Conservation (phyloP, 2,329 filamentous ascomycete genomes). For the Zopfia rhizophila region DNA sequence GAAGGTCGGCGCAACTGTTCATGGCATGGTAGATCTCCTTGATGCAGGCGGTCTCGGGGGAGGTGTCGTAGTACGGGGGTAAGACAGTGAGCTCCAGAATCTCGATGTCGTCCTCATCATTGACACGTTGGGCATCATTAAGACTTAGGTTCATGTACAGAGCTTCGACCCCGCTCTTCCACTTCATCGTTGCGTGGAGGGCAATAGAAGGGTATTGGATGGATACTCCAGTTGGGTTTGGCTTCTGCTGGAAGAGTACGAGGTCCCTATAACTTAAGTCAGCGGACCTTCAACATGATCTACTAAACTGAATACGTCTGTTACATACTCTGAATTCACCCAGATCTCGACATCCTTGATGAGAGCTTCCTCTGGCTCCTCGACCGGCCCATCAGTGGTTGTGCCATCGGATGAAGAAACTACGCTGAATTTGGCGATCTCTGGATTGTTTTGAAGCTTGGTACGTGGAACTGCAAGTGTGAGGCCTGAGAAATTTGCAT, state of each 20-base stretch:
- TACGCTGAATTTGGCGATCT: slow-evolving; percentile 61
- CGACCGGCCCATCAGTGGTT: slow-evolving; percentile 29
- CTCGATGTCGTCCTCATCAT: slow-evolving; percentile 71
- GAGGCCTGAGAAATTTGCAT: slow-evolving; percentile 68
- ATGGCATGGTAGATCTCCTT: slow-evolving; percentile 74
- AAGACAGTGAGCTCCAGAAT: slow-evolving; percentile 75
- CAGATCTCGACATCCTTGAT: slow-evolving; percentile 57
- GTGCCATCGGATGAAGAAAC: slow-evolving; percentile 41
- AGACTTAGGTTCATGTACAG: slow-evolving; percentile 52
- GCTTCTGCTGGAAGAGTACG: slow-evolving; percentile 68
- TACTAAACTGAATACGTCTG: neutral
- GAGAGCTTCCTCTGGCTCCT: slow-evolving; percentile 37
- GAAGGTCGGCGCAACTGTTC: slow-evolving; percentile 77
- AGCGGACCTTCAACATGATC: slow-evolving; percentile 23
- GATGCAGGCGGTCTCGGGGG: slow-evolving; percentile 44
- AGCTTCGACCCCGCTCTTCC: slow-evolving; percentile 48
- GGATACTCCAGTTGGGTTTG: slow-evolving; percentile 68
- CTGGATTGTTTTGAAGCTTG: slow-evolving; percentile 62
- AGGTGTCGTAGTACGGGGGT: slow-evolving; percentile 53
- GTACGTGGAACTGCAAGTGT: slow-evolving; percentile 68
- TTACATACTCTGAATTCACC: slow-evolving; percentile 57
- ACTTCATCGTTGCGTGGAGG: slow-evolving; percentile 77
- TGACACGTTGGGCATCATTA: slow-evolving; percentile 64
- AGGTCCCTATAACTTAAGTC: slow-evolving; percentile 58
- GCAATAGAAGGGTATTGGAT: slow-evolving; percentile 80